Evolutionary conservation across 2,329 filamentous ascomycete species (phyloP).

Genomic region (Dactylonectria estremocensis): DNA sequence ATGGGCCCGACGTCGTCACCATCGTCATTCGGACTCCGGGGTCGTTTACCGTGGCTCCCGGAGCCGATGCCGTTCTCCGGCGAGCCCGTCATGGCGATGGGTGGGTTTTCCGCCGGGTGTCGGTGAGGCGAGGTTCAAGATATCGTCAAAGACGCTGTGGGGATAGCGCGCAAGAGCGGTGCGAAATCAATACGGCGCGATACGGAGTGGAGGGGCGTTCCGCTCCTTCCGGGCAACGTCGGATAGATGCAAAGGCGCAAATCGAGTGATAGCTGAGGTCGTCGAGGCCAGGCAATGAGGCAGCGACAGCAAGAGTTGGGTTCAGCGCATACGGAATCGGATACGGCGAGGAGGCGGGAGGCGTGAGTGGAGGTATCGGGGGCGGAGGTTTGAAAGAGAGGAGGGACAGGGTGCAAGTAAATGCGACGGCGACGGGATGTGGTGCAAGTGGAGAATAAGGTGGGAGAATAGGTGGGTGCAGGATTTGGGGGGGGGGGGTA

Average conservation of each 20-base stretch:
- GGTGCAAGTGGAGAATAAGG: slow-evolving; percentile 31
- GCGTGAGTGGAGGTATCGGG: background rate
- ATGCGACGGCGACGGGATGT: slow-evolving; percentile 28
- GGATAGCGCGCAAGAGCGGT: slow-evolving; percentile 29
- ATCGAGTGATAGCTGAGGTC: background rate
- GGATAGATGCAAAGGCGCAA: background rate
- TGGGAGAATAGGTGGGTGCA: slow-evolving; percentile 19
- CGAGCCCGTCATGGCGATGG: slow-evolving; percentile 54
- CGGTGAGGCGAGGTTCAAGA: slow-evolving; percentile 5
- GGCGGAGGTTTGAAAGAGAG: slow-evolving; percentile 17
- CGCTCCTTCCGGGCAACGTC: slow-evolving; percentile 32
- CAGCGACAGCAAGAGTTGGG: slow-evolving; percentile 14
- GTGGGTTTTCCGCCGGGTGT: slow-evolving; percentile 6
- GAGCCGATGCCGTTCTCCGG: slow-evolving; percentile 56
- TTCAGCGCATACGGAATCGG: slow-evolving; percentile 9
- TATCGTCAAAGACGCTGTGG: slow-evolving; percentile 25
- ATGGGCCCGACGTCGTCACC: slow-evolving; percentile 54
- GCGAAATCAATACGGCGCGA: slow-evolving; percentile 24
- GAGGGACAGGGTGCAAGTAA: slow-evolving; percentile 11
- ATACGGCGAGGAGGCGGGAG: background rate
- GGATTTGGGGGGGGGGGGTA: slow-evolving; percentile 20
- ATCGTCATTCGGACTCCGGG: slow-evolving; percentile 49
- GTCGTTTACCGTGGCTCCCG: slow-evolving; percentile 47
- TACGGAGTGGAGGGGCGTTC: slow-evolving; percentile 16
- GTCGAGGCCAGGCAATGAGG: background rate